Conservation (phyloP, 2,329 filamentous ascomycete species). For the Aplosporella prunicola region DNA sequence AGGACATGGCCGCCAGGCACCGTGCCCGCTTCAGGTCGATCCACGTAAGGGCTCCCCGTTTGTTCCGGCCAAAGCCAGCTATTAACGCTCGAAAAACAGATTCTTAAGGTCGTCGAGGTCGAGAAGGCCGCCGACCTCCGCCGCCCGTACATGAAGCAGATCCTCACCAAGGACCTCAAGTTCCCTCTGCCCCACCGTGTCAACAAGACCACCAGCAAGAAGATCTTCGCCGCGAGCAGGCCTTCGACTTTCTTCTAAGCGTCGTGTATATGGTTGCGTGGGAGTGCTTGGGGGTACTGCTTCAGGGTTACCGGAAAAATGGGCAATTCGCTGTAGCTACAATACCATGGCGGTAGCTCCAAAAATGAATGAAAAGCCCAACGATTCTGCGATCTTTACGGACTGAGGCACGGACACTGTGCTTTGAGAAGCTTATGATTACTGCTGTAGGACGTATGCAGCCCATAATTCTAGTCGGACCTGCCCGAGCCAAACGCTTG, state of each 20-base stretch:
- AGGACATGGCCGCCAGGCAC: conserved; percentile 99
- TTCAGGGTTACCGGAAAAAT: conserved; percentile 29
- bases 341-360: conserved; percentile 17
- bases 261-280: conserved; percentile 32
- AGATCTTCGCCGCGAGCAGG: conserved; percentile 86
- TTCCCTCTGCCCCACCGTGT: conserved; percentile 98
- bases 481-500: no score
- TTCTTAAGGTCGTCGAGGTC: conserved; percentile 96
- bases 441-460: no score
- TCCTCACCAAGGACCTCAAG: conserved; percentile 86
- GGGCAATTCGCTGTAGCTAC: conserved; percentile 29
- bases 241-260: conserved; percentile 96
- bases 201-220: conserved; percentile 72
- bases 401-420: no score
- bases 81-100: conserved; percentile 43
- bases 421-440: no score
- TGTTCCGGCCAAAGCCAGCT: neutral
- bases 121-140: conserved; percentile 86
- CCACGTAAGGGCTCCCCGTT: conserved; percentile 60
- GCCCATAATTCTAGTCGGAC: no score
- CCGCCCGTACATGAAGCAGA: conserved; percentile 99
- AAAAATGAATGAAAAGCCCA: conserved; percentile 36
- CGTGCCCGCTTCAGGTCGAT: conserved; percentile 96
- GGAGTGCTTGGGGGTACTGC: conserved; percentile 22
- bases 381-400: no score